Base-by-base conservation (phyloP, 2,329 filamentous ascomycete genomes). In the Cladosporium sp. region DNA sequence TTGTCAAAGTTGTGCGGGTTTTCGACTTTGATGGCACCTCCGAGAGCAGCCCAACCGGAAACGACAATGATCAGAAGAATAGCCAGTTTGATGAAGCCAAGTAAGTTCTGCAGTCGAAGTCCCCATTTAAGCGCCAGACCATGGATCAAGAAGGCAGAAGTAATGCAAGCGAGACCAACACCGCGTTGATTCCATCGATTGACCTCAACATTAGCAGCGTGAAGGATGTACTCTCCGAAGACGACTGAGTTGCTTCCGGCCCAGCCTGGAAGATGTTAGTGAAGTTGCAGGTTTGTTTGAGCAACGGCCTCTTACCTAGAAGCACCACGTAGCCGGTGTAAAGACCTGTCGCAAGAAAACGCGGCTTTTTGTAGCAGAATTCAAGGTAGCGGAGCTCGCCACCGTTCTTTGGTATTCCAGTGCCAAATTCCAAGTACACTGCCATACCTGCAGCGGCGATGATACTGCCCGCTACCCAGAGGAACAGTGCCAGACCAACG, bases 361-460 rank as follows among this genome's bases (percentile, higher is more conserved):
- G 75, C 2, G 83, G 83, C 59, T 73, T 77, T 34, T 78, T 75
- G 70, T 77, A 85, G 48, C 84, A 78, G 64, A 74, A 83, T 63
- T 85, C 82, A 58, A 85, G 80, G 61, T 85, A 85, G 67, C 83
- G 83, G 71, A 84, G 84, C 67, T 84, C 81, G 14, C 82, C 82
- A 38, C 82, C 82, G 63, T 84, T 84, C 46, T 77, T 75, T 41
- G 83, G 83, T 42, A 86, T 77, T 0, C 78, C 81, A 1, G 81
- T 85, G 19, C 83, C 83, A 54, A 82, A 84, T 64, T 86, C 83
- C 53, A 86, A 72, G 57, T 84, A 84, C 16, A 85, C 80, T n/a
- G 78, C 76, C 49, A 82, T 80, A 53, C 83, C 83, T 9, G 80
- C 79, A 10, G 71, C 74, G 4, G 83, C 80, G 58, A 86, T 84